phyloP scores from a whole-genome alignment of 202 grass and related monocot genomes.

The Carex sylvatica region DNA sequence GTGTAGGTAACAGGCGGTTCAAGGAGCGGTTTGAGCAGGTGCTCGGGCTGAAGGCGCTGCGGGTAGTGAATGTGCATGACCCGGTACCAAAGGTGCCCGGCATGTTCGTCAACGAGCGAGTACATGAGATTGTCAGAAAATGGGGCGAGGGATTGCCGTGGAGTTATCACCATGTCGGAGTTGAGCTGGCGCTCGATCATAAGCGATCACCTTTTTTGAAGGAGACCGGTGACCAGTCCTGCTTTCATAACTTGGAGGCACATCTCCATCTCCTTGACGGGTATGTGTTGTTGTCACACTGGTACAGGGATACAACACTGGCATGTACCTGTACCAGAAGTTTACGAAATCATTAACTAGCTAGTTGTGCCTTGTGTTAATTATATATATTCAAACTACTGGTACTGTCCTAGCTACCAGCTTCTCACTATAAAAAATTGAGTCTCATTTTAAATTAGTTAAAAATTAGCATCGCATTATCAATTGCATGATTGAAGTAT shows the following conservation, averaged over 20 bases:
- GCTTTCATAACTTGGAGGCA: conserved; percentile 83
- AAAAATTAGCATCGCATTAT: neutral
- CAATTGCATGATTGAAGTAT: neutral
- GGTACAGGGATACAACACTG: neutral
- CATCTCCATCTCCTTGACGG: conserved; percentile 91
- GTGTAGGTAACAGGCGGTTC: conserved; percentile 70
- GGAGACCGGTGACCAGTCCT: conserved; percentile 53
- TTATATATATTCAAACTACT: neutral
- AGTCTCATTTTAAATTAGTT: too few species aligned
- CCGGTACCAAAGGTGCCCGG: conserved; percentile 72
- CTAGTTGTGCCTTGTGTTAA: neutral
- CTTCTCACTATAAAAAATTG: neutral
- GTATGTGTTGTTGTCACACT: conserved; percentile 24
- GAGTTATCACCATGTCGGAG: conserved; percentile 52
- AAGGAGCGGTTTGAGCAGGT: conserved; percentile 53
- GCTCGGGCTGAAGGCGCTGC: conserved; percentile 62
- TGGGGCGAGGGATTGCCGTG: conserved; percentile 36
- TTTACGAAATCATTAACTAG: neutral
- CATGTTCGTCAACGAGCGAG: conserved; percentile 60
- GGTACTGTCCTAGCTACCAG: too few species aligned
- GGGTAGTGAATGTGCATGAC: conserved; percentile 86
- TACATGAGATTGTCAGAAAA: conserved; percentile 23
- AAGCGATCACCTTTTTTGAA: conserved; percentile 82
- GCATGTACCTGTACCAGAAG: neutral
- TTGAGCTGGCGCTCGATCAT: conserved; percentile 45